phyloP scores from a whole-genome alignment of 805 yeast species.

The Ogataea paraovalis region DNA sequence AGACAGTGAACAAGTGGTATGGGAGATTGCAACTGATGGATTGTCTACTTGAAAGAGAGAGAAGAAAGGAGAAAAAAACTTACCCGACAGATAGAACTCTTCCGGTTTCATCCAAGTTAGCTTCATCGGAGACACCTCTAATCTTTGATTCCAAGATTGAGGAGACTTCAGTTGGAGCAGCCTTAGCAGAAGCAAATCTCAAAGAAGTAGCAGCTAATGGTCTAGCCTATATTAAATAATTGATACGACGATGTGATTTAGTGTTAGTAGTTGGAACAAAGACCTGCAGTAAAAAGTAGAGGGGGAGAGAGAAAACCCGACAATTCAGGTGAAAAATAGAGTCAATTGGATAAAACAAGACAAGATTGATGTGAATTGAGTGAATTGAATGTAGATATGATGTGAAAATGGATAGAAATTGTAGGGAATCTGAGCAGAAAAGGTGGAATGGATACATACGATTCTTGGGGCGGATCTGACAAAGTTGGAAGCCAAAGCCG shows the following conservation, averaged over 20 bases:
- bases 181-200: slow-evolving; percentile 93
- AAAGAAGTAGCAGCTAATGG: slow-evolving; percentile 60
- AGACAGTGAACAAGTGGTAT: background rate
- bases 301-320: background rate
- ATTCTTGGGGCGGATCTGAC: slow-evolving; percentile 42
- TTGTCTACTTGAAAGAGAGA: too few relatives aligned
- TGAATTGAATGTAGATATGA: background rate
- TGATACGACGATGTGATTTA: background rate
- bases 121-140: slow-evolving; percentile 98
- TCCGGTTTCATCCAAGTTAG: slow-evolving; percentile 98
- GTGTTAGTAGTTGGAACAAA: slow-evolving; percentile 2
- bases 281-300: background rate
- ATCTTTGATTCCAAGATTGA: slow-evolving; percentile 98
- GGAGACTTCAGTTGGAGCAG: slow-evolving; percentile 99
- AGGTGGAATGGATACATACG: slow-evolving; percentile 33
- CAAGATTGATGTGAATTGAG: background rate
- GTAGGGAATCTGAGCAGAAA: background rate
- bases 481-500: slow-evolving; percentile 56
- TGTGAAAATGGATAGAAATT: background rate
- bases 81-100: slow-evolving; percentile 97
- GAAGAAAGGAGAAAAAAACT: too few relatives aligned
- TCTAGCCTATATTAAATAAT: slow-evolving; percentile 52
- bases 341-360: background rate
- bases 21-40: background rate
- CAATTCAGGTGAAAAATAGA: background rate